Base-by-base conservation (phyloP, 768 basidiomycete species). In the Tricholoma flavovirens region DNA sequence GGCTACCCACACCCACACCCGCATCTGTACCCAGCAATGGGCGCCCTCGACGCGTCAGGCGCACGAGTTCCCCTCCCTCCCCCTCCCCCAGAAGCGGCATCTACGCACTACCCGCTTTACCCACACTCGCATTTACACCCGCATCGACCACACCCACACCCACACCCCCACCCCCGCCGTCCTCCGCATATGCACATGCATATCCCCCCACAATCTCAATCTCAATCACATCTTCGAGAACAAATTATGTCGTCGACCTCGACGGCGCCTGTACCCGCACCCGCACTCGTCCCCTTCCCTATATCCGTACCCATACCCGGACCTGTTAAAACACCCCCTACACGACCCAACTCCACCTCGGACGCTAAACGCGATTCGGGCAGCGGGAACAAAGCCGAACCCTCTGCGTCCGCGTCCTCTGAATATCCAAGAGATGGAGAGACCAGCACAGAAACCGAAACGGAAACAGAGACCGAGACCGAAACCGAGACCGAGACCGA, bases 41-140 rank as follows among this genome's bases (percentile, higher is more conserved):
- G 78, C 5, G 78, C 82, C 17, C 69, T 83, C 49, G 82, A 83
- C 56, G 77, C 78, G 0, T 81, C 77, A 55, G 75, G 80, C 15
- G 79, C 76, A 0, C 64, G 67, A 1, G 64, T 80, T 12, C 67
- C 71, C 1, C 14, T 32, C 68, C 70, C n/a, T 64, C 67, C 52
- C 61, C 67, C 57, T 11, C 72, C 59, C 63, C 62, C 22, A 58
- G 17, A 51, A 6, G 5, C 53, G 14, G n/a, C n/a, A n/a, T 14
- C 36, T 17, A 26, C 53, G 45, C 26, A 42, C n/a, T 21, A 45
- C 19, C 48, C 17, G 35, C 32, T 24, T 9, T 45, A 36, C n/a
- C 14, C 43, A 15, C 38, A 36, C 17, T 32, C 14, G 7, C 54
- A 32, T 4, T 19, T 21, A 2, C 19, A 42, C 15, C 12, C 30